Percentiles rank a stretch among this genome's conserved stretches.
Evolutionary conservation across 1,284 basidiomycete genomes (phyloP).

Genomic region (Ustilago xerochloae): DNA sequence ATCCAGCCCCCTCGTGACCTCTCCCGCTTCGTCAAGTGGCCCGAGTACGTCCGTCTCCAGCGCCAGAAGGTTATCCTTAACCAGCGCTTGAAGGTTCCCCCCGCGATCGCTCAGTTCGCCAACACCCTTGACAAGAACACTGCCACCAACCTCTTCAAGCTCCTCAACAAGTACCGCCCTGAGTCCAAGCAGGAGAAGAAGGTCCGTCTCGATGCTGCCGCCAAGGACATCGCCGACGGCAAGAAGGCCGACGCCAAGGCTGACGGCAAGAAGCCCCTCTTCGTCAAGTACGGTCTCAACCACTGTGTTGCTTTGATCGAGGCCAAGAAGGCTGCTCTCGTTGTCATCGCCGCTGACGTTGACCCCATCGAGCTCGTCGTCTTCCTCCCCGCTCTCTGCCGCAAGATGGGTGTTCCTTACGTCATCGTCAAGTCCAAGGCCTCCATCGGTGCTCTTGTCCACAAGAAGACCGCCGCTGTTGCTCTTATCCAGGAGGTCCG

Average conservation of each 20-base stretch:
- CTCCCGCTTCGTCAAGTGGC: conserved; percentile 99
- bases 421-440: conserved; percentile 97
- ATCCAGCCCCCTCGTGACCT: conserved; percentile 90
- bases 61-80: conserved; percentile 98
- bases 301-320: conserved; percentile 89
- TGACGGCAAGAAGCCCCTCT: conserved; percentile 82
- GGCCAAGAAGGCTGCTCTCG: conserved; percentile 96
- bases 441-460: conserved; percentile 93
- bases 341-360: conserved; percentile 97
- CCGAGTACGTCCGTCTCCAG: conserved; percentile 97
- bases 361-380: conserved; percentile 95
- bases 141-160: conserved; percentile 96
- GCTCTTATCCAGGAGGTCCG: conserved; percentile 91
- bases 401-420: conserved; percentile 99
- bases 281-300: conserved; percentile 97
- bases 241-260: conserved; percentile 68
- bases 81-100: conserved; percentile 98
- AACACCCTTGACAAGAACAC: conserved; percentile 99
- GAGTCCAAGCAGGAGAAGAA: conserved; percentile 98
- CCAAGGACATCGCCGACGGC: conserved; percentile 80
- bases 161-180: conserved; percentile 94
- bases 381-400: conserved; percentile 96
- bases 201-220: conserved; percentile 83
- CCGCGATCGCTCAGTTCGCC: conserved; percentile 96
- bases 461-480: conserved; percentile 97